phyloP scores from a whole-genome alignment of 257 asterid genomes.

The Scutellaria minor region DNA sequence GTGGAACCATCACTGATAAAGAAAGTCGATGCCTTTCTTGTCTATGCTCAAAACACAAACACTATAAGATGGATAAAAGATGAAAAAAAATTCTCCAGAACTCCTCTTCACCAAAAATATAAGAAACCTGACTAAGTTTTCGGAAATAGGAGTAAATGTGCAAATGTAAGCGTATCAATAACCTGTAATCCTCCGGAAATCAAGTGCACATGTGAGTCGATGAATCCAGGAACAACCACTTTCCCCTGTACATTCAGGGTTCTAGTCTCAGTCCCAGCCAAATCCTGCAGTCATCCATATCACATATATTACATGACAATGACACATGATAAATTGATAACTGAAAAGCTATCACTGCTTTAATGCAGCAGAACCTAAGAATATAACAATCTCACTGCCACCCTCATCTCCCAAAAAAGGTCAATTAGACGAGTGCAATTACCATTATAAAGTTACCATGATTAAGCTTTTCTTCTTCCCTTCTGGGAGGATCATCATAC shows the following conservation, averaged over 20 bases:
- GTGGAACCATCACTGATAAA: slow-evolving; percentile 9
- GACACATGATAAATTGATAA: slow-evolving; percentile 11
- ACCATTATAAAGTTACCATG: background rate
- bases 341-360: background rate
- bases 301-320: slow-evolving; percentile 21
- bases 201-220: slow-evolving; percentile 95
- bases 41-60: background rate
- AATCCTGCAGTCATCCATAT: slow-evolving; percentile 60
- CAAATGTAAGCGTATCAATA: slow-evolving; percentile 30
- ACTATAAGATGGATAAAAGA: background rate
- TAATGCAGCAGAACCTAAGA: background rate
- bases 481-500: background rate
- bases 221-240: slow-evolving; percentile 90
- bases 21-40: background rate
- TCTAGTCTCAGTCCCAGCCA: slow-evolving; percentile 52
- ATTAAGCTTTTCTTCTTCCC: background rate
- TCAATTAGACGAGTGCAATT: slow-evolving; percentile 3
- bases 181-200: slow-evolving; percentile 93
- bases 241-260: slow-evolving; percentile 65
- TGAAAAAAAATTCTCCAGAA: background rate
- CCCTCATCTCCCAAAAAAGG: background rate
- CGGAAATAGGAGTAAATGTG: slow-evolving; percentile 13
- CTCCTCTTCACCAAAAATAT: background rate
- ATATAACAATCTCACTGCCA: background rate
- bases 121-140: slow-evolving; percentile 16